Evolutionary conservation across 129 eudicot genomes (phyloP), one percentile per base, ranked within the genome.

Genomic region (Artemisia argyi): DNA sequence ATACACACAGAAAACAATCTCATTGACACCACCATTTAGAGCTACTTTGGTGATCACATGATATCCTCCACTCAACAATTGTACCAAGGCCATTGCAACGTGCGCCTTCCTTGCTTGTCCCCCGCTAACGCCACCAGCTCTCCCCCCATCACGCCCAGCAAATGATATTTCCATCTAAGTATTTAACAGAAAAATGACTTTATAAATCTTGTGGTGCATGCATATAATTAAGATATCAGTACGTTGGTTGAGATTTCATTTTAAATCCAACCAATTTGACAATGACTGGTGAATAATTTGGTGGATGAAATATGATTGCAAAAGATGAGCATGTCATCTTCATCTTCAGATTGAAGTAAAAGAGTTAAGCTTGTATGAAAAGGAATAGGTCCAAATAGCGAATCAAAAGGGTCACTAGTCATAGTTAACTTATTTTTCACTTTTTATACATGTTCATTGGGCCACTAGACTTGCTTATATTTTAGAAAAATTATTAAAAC

Each of bases 31-130:
- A 11, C 82, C 92, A 54, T 88, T 90, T 16, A 94, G 86, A 14
- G 97, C 98, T 15, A 90, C 85, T 78, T 94, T 94, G 6, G 98
- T 94, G 55, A 90, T 85, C 19, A 94, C 98, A 51, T 90, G 98
- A 73, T 94, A 90, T 3, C 97, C 98, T 47, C 98, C 98, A 68
- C 80, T 64, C 35, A 94, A 78, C 50, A 90, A 10, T 73, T 90
- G 97, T 10, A 94, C 96, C 70, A 77, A 59, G 65, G 90, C 91
- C 96, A 90, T 80, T 0, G 96, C 91, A 11, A 75, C 44, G 65
- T 94, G 97, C 14, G 98, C 97, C 65, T 78, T 84, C 85, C 83
- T 73, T 30, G 68, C 53, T 11, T 83, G 83, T 3, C 77, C 72
- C 16, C 72, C 53, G 17, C 9, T 17, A 19, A 10, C 61, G 12